Evolutionary conservation across 108 stramenopile genomes (phyloP).

Genomic region (Fragilariopsis cylindrus): DNA sequence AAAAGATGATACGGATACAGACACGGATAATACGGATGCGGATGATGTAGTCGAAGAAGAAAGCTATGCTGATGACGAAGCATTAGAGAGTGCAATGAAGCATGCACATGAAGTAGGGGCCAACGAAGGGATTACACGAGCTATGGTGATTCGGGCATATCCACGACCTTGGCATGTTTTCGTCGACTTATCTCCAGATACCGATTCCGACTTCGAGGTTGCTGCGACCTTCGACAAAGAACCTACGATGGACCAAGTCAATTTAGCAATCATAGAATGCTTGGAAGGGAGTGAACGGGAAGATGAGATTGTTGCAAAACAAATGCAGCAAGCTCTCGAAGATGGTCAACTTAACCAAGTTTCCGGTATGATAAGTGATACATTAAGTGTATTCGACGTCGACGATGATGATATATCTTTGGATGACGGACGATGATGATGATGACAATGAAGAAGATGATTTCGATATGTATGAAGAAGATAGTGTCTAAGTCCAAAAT

Average conservation of each 20-base stretch:
- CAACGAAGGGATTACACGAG: constrained; percentile 80
- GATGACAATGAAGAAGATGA: constrained; percentile 36
- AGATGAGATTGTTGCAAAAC: constrained; percentile 86
- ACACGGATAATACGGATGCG: constrained; percentile 17
- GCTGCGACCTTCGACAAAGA: constrained; percentile 86
- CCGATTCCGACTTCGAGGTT: constrained; percentile 87
- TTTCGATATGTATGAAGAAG: constrained; percentile 43
- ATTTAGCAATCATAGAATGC: constrained; percentile 85
- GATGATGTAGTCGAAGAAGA: constrained; percentile 25
- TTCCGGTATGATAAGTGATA: constrained; percentile 66
- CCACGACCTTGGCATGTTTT: constrained; percentile 92
- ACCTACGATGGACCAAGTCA: constrained; percentile 79
- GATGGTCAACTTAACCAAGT: constrained; percentile 84
- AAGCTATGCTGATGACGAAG: constrained; percentile 36
- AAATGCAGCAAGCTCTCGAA: constrained; percentile 90
- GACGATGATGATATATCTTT: constrained; percentile 37
- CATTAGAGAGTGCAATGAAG: constrained; percentile 79
- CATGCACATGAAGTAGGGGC: constrained; percentile 76
- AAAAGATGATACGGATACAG: constrained; percentile 1
- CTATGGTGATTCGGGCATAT: constrained; percentile 89
- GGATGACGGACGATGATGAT: neutral
- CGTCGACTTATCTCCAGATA: constrained; percentile 85
- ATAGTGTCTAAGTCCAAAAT: constrained; percentile 24
- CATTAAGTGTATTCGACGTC: constrained; percentile 14
- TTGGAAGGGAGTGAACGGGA: constrained; percentile 87